phyloP scores from a whole-genome alignment of 2,329 filamentous ascomycete genomes.

The Aspergillus piperis region DNA sequence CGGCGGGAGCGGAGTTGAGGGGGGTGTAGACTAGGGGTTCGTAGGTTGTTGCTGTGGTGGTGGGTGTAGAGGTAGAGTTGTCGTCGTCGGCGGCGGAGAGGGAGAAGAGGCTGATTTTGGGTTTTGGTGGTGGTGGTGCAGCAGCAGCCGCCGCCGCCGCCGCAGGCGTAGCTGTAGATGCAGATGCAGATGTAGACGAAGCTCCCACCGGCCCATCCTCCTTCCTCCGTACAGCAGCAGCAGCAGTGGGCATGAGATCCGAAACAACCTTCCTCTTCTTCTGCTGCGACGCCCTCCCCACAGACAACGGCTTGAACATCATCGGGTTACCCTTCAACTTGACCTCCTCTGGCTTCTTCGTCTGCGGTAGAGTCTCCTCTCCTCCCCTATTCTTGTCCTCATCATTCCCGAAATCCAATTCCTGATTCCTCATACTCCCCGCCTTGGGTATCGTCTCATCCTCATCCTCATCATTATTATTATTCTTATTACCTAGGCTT shows the following conservation, averaged over 20 bases:
- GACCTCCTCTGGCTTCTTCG: slow-evolving; percentile 32
- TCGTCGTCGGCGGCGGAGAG: slow-evolving; percentile 32
- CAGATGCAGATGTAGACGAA: slow-evolving; percentile 16
- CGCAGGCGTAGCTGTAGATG: slow-evolving; percentile 20
- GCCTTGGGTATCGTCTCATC: slow-evolving; percentile 31
- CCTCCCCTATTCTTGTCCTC: slow-evolving; percentile 4
- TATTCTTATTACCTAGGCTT: slow-evolving; percentile 12
- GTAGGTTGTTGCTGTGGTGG: slow-evolving; percentile 31
- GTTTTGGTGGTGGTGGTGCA: slow-evolving; percentile 33
- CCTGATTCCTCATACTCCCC: slow-evolving; percentile 24
- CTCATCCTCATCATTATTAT: slow-evolving; percentile 21
- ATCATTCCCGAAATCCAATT: slow-evolving; percentile 3
- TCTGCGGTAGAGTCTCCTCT: neutral
- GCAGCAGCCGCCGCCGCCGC: slow-evolving; percentile 15
- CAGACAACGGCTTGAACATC: slow-evolving; percentile 87
- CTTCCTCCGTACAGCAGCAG: too few relatives aligned
- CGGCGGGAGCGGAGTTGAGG: slow-evolving; percentile 22
- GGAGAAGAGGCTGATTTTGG: slow-evolving; percentile 49
- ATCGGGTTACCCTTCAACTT: slow-evolving; percentile 73
- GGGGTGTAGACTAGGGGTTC: slow-evolving; percentile 45
- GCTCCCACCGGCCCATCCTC: slow-evolving; percentile 8
- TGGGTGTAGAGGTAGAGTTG: neutral
- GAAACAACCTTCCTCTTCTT: slow-evolving; percentile 56
- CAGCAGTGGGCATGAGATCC: neutral
- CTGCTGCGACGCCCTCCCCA: slow-evolving; percentile 72